phyloP scores from a whole-genome alignment of 768 basidiomycete genomes.

The Mycena rosella region DNA sequence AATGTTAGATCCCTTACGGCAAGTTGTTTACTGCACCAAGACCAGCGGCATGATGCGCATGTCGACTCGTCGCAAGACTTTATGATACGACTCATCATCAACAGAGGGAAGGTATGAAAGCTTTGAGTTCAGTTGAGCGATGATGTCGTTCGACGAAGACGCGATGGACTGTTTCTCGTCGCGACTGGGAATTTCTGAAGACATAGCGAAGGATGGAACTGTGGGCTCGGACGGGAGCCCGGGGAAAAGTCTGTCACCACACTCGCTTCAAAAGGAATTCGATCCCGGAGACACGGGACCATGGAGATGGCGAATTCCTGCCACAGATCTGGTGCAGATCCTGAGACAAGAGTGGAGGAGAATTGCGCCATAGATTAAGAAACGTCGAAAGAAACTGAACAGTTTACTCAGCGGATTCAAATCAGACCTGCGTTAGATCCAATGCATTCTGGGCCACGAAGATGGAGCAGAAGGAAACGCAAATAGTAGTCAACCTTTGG shows the following conservation, averaged over 20 bases:
- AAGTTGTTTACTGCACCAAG: slow-evolving; percentile 33
- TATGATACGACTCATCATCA: slow-evolving; percentile 23
- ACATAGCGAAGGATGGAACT: background rate
- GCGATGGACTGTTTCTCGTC: slow-evolving; percentile 21
- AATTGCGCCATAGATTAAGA: slow-evolving; percentile 21
- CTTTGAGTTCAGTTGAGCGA: slow-evolving; percentile 22
- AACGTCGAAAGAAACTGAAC: too few species aligned
- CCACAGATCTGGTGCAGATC: background rate
- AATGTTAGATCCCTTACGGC: background rate
- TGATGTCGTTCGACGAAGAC: slow-evolving; percentile 11
- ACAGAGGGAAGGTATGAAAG: slow-evolving; percentile 3
- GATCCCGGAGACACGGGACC: slow-evolving; percentile 15
- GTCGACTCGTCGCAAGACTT: slow-evolving; percentile 30
- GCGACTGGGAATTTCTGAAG: slow-evolving; percentile 14
- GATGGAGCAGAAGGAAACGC: too few species aligned
- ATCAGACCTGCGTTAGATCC: too few species aligned
- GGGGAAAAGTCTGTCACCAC: background rate
- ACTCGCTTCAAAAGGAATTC: slow-evolving; percentile 19
- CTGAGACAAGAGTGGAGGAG: background rate
- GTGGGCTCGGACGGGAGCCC: slow-evolving; percentile 3
- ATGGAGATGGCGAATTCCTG: slow-evolving; percentile 11
- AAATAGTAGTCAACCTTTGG: too few species aligned
- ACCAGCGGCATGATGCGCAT: slow-evolving; percentile 26
- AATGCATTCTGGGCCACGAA: too few species aligned
- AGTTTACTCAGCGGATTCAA: too few species aligned